Evolutionary conservation across 2,329 filamentous ascomycete species (phyloP).

Genomic region (Colletotrichum tanaceti): DNA sequence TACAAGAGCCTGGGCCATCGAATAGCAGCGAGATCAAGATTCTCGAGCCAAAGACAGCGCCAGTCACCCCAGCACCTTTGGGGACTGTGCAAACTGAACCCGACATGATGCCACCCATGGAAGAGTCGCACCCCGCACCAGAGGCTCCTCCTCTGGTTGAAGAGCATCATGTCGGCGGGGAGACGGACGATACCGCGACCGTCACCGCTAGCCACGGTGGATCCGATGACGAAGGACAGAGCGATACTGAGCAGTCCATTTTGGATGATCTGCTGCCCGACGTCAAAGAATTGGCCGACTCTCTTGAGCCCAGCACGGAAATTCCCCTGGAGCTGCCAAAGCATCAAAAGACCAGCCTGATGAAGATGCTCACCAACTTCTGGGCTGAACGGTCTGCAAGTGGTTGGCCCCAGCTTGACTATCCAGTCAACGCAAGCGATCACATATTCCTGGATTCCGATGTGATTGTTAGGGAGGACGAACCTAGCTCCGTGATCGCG

Average conservation of each 20-base stretch:
- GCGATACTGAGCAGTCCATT: conserved; percentile 78
- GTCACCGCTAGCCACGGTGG: conserved; percentile 68
- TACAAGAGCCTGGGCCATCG: conserved; percentile 78
- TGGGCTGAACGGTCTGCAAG: conserved; percentile 98
- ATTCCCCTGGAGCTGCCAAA: conserved; percentile 82
- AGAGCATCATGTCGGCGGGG: conserved; percentile 43
- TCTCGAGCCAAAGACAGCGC: conserved; percentile 33
- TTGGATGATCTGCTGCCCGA: conserved; percentile 75
- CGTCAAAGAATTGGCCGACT: conserved; percentile 71
- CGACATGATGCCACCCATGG: conserved; percentile 22
- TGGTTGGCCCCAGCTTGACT: conserved; percentile 92
- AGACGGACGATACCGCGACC: conserved; percentile 50
- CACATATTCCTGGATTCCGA: conserved; percentile 98
- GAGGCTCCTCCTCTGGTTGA: conserved; percentile 30
- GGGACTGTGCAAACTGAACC: conserved; percentile 38
- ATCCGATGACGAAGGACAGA: conserved; percentile 75
- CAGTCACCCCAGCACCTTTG: conserved; percentile 26
- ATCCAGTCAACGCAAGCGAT: conserved; percentile 87
- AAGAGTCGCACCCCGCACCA: conserved; percentile 18
- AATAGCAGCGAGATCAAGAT: conserved; percentile 51
- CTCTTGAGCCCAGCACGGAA: conserved; percentile 70
- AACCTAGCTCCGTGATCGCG: conserved; percentile 95
- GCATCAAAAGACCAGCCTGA: conserved; percentile 90
- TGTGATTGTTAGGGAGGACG: conserved; percentile 96
- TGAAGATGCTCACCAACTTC: conserved; percentile 97